Base-by-base conservation (phyloP, 2,329 filamentous ascomycete species). In the Microdochium nivale region DNA sequence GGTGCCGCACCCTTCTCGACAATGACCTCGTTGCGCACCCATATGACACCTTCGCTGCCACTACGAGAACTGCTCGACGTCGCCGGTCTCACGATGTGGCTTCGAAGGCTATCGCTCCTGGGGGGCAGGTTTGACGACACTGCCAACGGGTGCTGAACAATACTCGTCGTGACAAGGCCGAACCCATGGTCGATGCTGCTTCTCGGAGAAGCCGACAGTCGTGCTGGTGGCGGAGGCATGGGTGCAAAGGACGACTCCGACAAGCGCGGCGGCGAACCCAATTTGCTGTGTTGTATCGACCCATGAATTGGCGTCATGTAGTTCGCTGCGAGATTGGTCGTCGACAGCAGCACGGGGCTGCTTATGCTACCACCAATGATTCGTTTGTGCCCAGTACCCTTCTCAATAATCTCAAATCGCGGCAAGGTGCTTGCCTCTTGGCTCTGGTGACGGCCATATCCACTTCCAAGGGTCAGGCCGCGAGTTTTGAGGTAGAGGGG, bases 401-500 rank as follows among this genome's bases (percentile, higher is more conserved):
- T 51, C 16, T 57, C 52, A 25, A 50, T 47, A 51, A 54, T 67
- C 13, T 58, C 59, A 49, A 67, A 68, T 1, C 57, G 56, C 1
- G 65, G 67, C 10, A 66, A 48, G 23, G 60, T 55, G 33, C 52
- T 58, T 21, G 47, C 49, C 19, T 47, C 56, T 14, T 51, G 54
- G 16, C 23, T 19, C 27, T 57, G 55, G 19, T 53, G 54, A 14
- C 30, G 21, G n/a, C 49, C 52, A 33, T 33, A 58, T 16, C 40
- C 40, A 44, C 40, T 44, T 11, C 40, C 40, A 5, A 44, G 16
- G 16, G 40, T 44, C 21, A 44, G 19, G 13, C 60, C 64, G 35
- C 55, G 59, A 1, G 54, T 54, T 50, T 59, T 59, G 7, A 64
- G 55, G 40, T 64, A 64, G 10, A 64, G 47, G 2, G 61, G 61